Conservation (phyloP, 192 early-diverging fungal genomes). For the Linnemannia exigua region DNA sequence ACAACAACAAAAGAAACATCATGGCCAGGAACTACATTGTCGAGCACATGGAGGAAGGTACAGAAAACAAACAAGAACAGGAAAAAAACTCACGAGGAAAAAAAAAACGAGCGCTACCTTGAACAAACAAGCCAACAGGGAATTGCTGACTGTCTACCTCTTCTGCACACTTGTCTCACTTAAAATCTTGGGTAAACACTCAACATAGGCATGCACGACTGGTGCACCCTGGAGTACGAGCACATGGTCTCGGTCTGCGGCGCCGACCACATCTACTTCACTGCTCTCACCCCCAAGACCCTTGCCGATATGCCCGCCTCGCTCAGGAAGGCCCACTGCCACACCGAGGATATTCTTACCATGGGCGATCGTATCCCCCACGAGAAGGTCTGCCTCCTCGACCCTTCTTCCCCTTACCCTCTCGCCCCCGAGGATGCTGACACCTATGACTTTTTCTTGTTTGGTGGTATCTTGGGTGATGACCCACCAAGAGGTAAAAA, state of each 20-base stretch:
- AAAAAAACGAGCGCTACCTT: neutral
- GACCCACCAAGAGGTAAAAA: slow-evolving; percentile 72
- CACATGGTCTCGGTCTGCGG: slow-evolving; percentile 78
- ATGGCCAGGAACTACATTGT: slow-evolving; percentile 73
- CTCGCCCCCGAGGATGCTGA: slow-evolving; percentile 77
- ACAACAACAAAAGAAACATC: neutral
- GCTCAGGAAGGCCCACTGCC: slow-evolving; percentile 62
- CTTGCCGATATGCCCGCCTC: slow-evolving; percentile 57
- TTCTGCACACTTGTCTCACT: neutral
- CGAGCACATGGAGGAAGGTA: slow-evolving; percentile 82
- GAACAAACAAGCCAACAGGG: slow-evolving; percentile 17
- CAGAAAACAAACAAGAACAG: neutral
- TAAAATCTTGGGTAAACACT: no score
- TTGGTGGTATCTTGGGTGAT: slow-evolving; percentile 87
- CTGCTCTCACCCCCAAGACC: slow-evolving; percentile 67
- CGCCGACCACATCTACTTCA: slow-evolving; percentile 72
- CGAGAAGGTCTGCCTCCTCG: slow-evolving; percentile 76
- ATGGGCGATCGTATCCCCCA: slow-evolving; percentile 62
- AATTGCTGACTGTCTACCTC: neutral
- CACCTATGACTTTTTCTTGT: slow-evolving; percentile 79
- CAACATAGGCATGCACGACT: slow-evolving; percentile 69
- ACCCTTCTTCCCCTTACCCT: slow-evolving; percentile 70
- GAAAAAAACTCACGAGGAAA: neutral
- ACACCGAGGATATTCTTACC: slow-evolving; percentile 64
- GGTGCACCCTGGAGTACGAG: slow-evolving; percentile 82